Conservation (phyloP, 257 asterid species). For the Penstemon eatonii region DNA sequence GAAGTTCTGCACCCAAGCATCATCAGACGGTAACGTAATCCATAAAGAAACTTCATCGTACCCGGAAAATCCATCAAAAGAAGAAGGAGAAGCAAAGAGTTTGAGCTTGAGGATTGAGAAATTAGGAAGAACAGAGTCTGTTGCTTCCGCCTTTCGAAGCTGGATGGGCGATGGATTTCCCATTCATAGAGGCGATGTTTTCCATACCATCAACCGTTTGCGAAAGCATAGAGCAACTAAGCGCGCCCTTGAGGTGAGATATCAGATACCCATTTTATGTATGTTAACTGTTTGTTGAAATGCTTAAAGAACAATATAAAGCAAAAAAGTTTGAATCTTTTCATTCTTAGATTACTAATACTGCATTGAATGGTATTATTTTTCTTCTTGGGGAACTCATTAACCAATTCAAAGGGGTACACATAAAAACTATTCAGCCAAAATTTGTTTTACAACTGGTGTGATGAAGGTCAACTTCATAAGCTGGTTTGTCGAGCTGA, state of each 20-base stretch:
- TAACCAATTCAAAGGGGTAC: too few relatives aligned
- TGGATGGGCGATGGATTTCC: conserved; percentile 99
- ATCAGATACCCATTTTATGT: conserved; percentile 27
- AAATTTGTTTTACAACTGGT: too few relatives aligned
- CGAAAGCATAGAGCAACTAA: conserved; percentile 63
- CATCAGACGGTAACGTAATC: conserved; percentile 7
- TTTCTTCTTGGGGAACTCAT: too few relatives aligned
- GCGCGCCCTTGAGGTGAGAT: conserved; percentile 79
- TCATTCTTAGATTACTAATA: neutral
- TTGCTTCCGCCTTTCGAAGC: conserved; percentile 72
- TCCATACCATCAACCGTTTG: conserved; percentile 71
- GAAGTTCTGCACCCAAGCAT: conserved; percentile 41
- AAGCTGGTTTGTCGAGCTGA: too few relatives aligned
- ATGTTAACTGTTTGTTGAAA: conserved; percentile 47
- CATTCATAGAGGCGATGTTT: conserved; percentile 70
- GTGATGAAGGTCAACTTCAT: too few relatives aligned
- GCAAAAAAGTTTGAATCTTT: neutral
- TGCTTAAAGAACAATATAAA: conserved; percentile 12
- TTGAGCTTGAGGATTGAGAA: conserved; percentile 73
- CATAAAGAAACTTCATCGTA: conserved; percentile 32
- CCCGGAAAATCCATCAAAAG: conserved; percentile 33
- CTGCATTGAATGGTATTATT: too few relatives aligned
- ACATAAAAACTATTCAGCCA: too few relatives aligned
- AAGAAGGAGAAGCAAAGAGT: conserved; percentile 39
- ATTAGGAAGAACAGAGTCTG: conserved; percentile 50